These are phyloP conservation scores for Pseudomassariella vexata DNA, from an alignment of 2,329 filamentous ascomycete species.

Conservation along the genomic window DNA sequence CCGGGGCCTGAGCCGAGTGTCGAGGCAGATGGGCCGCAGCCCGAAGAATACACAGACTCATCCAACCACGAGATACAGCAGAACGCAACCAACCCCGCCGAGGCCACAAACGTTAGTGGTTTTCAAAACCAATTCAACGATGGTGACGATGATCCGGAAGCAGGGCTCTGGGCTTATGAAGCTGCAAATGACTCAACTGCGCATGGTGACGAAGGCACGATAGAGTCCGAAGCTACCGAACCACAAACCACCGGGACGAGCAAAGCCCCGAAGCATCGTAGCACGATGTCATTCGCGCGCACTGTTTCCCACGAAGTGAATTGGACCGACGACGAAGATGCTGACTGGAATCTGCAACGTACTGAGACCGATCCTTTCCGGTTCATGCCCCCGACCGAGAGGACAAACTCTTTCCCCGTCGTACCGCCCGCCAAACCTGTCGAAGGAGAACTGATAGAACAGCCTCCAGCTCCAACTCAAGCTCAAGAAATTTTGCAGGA, in stretches of 20 bases:
- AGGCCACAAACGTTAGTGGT: slow-evolving; percentile 11
- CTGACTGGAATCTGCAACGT: slow-evolving; percentile 49
- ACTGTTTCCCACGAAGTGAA: slow-evolving; percentile 59
- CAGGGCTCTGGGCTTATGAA: slow-evolving; percentile 17
- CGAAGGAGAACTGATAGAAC: slow-evolving; percentile 24
- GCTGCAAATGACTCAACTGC: slow-evolving; percentile 1
- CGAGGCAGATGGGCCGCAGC: slow-evolving; percentile 6
- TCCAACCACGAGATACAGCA: slow-evolving; percentile 9
- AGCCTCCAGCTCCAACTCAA: slow-evolving; percentile 42
- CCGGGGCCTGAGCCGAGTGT: slow-evolving; percentile 9
- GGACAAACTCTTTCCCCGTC: slow-evolving; percentile 58
- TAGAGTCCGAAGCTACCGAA: slow-evolving; percentile 7
- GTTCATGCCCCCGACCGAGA: slow-evolving; percentile 50
- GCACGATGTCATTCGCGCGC: slow-evolving; percentile 55
- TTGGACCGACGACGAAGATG: slow-evolving; percentile 52
- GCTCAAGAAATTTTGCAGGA: slow-evolving; percentile 48
- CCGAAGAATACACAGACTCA: slow-evolving; percentile 9
- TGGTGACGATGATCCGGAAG: slow-evolving; percentile 17
- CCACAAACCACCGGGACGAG: slow-evolving; percentile 11
- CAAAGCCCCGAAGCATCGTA: slow-evolving; percentile 46
- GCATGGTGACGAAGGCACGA: neutral
- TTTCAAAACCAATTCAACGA: slow-evolving; percentile 17
- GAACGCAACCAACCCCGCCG: slow-evolving; percentile 11
- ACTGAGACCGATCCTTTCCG: slow-evolving; percentile 53
- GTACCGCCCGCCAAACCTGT: slow-evolving; percentile 38